Base-by-base conservation (phyloP, 305 asterid species). In the Fraxinus sp. region DNA sequence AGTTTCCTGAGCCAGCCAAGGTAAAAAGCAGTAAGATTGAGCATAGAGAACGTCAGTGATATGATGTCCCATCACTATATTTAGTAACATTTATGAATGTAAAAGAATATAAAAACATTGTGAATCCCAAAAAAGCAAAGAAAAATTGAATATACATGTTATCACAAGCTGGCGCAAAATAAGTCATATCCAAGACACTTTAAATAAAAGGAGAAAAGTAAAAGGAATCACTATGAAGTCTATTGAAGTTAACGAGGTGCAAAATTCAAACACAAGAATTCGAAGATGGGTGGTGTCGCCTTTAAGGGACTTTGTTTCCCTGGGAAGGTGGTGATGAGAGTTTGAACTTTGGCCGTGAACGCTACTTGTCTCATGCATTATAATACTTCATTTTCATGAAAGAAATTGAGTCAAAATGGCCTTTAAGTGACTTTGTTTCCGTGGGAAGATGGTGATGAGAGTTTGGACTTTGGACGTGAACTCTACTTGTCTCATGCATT, bases 1-100 rank as follows among this genome's bases (percentile, higher is more conserved):
- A 26, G 84, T 85, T 79, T 83, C 95, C 94, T 90, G 92, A 68
- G 87, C 78, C 85, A 82, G 85, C 33, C 80, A 77, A 85, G 59
- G 30, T 66, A 84, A 26, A 80, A 70, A 44, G 22, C 59, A 78
- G 49, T 39, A 78, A 80, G 55, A 77, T 70, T 5, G n/a, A 33
- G 35, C 18, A 44, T 55, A 16, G 30, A 49, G 24, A 70, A 22
- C 71, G 2, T n/a, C 26, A n/a, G 44, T 32, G 76, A 71, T 33
- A 3, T 32, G 76, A 14, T 30, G 36, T 68, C 44, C 35, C 22
- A 26, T 30, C 20, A 32, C 76, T 14, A 30, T 71, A 71, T 33
- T 71, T 32, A 13, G 44, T 71, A 71, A 30, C 24, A 71, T 71
- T 30, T 26, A 71, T 30, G 41, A 5, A 71, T 0, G 76, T 32